Evolutionary conservation across 2,329 filamentous ascomycete species (phyloP), one percentile per base, ranked within the genome.

Genomic region (Fusarium nygamai): DNA sequence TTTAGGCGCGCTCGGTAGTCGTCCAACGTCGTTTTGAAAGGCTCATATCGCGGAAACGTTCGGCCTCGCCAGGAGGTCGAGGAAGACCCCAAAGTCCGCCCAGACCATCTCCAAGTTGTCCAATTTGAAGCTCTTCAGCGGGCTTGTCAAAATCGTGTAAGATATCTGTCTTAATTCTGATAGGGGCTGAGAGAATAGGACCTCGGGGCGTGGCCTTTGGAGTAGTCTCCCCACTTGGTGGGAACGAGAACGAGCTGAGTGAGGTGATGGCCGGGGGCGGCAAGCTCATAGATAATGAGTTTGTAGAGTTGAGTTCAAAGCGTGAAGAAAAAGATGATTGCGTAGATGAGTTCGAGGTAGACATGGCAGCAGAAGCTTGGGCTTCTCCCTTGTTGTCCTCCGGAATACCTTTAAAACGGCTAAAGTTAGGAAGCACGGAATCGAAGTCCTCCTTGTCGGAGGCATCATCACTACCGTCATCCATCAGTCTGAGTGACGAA

Each of bases 1-100:
- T 43, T 62, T 36, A 79, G 54, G 75, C 78, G 63, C 81, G 83
- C 74, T 90, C 88, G 51, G 85, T 89, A 9, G 89, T 85, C 29
- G 88, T 89, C 88, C 88, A 90, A 31, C 88, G 83, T 59, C 88
- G 80, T 80, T 90, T 90, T 3, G 84, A 81, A 27, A 83, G 81
- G 39, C 82, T 84, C 64, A 84, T 65, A 64, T 89, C 88, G 12
- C 86, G 82, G 36, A 84, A 80, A 36, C 81, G 82, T 61, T 89
- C 87, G 2, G 84, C 85, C 47, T 86, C 83, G 13, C 82, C 85
- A 20, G 84, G 82, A 27, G 86, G 84, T 58, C 81, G 80, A 7
- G 85, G 85, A 16, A 83, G 74, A 8, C 84, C 84, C 86, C 85
- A 87, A 6, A 84, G 83, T 24, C 87, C 87, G 68, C 81, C 85